A percentile compares a stretch with the other conserved stretches of the same genome.
These are phyloP conservation scores for Cornus suecica DNA, from an alignment of 148 eudicot genomes.

Conservation along the genomic window DNA sequence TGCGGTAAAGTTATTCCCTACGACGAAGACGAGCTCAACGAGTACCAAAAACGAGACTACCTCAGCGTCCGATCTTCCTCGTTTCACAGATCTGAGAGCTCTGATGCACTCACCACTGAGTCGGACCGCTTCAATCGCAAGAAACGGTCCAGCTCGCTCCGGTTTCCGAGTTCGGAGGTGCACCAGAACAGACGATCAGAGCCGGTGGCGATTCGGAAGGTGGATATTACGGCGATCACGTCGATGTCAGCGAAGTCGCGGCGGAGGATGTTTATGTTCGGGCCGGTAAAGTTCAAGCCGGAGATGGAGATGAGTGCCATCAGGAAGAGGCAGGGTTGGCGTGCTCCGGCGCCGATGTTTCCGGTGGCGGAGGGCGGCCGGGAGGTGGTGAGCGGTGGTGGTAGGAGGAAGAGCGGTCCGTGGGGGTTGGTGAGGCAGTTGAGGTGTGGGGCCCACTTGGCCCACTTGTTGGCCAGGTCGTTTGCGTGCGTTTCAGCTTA, in stretches of 20 bases:
- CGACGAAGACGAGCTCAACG: constrained; percentile 3
- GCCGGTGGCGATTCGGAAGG: constrained; percentile 1
- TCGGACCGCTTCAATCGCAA: neutral
- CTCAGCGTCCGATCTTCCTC: neutral
- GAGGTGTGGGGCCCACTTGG: constrained; percentile 23
- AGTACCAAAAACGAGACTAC: constrained; percentile 13
- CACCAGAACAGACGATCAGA: neutral
- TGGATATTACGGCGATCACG: constrained; percentile 30
- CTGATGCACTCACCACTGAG: neutral
- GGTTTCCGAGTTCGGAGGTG: constrained; percentile 44
- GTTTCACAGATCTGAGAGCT: neutral
- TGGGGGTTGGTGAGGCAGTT: constrained; percentile 1
- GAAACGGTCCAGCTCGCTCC: constrained; percentile 11
- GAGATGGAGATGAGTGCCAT: constrained; percentile 34
- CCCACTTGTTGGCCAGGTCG: constrained; percentile 9
- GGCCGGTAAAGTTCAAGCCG: constrained; percentile 40
- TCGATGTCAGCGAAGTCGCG: constrained; percentile 25
- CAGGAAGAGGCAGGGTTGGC: constrained; percentile 24
- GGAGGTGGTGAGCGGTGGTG: neutral
- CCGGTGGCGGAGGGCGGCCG: neutral
- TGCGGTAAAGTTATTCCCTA: neutral
- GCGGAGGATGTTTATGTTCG: constrained; percentile 38
- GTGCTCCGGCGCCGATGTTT: constrained; percentile 1
- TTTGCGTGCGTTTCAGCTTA: neutral
- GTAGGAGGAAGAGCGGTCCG: neutral